phyloP scores from a whole-genome alignment of 257 asterid genomes.

The Lycium ferocissimum region DNA sequence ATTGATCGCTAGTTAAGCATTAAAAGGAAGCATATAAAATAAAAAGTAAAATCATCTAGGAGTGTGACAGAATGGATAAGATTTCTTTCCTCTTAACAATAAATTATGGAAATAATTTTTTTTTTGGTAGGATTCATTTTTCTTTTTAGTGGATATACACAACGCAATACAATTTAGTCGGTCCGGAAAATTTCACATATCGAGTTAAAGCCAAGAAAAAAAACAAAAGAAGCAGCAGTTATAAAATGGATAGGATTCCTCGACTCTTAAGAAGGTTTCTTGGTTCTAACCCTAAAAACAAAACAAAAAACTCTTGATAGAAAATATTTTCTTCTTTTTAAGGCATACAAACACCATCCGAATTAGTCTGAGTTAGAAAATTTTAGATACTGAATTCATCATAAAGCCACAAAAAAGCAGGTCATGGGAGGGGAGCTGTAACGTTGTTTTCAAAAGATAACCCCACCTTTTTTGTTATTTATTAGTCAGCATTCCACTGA shows the following conservation, averaged over 20 bases:
- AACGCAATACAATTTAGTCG: no score
- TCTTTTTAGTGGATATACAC: no score
- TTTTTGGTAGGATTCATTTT: no score
- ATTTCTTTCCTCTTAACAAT: no score
- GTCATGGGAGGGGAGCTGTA: slow-evolving; percentile 10
- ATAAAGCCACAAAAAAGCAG: not conserved
- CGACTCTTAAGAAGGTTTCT: not conserved
- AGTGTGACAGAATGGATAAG: not conserved
- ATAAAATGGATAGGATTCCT: not conserved
- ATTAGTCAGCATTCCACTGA: slow-evolving; percentile 14
- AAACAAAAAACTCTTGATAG: not conserved
- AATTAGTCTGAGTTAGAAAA: not conserved
- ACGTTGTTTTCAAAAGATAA: slow-evolving; percentile 27
- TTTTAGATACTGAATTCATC: not conserved
- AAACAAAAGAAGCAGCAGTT: no score
- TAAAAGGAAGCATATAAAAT: not conserved
- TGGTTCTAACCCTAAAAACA: not conserved
- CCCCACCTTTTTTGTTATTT: slow-evolving; percentile 27
- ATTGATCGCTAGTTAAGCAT: not conserved
- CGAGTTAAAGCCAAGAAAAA: no score
- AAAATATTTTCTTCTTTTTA: not conserved
- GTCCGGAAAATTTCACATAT: no score
- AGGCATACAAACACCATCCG: not conserved
- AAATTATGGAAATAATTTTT: no score
- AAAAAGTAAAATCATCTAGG: not conserved